Conservation (phyloP, 2,329 filamentous ascomycete genomes). For the Macrophomina tecta region DNA sequence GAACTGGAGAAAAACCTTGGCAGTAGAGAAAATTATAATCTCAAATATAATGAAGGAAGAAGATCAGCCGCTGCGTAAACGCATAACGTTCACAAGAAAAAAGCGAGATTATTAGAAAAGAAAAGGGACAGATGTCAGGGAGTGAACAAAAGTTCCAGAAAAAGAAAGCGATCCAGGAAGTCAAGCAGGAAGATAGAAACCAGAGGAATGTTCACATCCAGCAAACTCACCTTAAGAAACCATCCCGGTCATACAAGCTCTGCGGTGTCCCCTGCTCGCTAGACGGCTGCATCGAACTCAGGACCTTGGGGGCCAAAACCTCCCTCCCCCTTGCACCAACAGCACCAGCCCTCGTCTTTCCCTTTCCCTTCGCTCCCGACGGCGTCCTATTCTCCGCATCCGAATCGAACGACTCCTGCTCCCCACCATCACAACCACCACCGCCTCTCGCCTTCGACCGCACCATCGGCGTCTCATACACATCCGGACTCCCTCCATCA, state of each 20-base stretch:
- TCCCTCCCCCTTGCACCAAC: not conserved
- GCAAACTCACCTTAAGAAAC: conserved; percentile 35
- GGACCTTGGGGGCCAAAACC: conserved; percentile 24
- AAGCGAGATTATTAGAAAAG: too few relatives aligned
- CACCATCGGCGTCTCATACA: not conserved
- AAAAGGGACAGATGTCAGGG: too few relatives aligned
- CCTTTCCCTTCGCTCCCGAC: not conserved
- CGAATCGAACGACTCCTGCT: conserved; percentile 4
- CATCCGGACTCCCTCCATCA: not conserved
- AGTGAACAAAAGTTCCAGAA: not conserved
- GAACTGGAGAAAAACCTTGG: not conserved
- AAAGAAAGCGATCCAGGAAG: not conserved
- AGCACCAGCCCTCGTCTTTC: conserved; percentile 23
- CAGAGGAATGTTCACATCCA: not conserved
- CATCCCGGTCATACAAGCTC: conserved; percentile 44
- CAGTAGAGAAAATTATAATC: not conserved
- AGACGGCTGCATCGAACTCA: conserved; percentile 35
- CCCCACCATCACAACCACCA: not conserved
- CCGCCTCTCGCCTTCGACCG: not conserved
- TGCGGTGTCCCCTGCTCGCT: conserved; percentile 35
- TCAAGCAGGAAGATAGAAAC: too few relatives aligned
- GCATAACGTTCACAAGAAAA: too few relatives aligned
- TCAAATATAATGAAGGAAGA: not conserved
- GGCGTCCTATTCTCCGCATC: conserved; percentile 19
- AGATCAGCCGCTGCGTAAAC: too few relatives aligned